Evolutionary conservation across 768 basidiomycete species (phyloP), one percentile per base, ranked within the genome.

Genomic region (Kwoniella dejecticola): DNA sequence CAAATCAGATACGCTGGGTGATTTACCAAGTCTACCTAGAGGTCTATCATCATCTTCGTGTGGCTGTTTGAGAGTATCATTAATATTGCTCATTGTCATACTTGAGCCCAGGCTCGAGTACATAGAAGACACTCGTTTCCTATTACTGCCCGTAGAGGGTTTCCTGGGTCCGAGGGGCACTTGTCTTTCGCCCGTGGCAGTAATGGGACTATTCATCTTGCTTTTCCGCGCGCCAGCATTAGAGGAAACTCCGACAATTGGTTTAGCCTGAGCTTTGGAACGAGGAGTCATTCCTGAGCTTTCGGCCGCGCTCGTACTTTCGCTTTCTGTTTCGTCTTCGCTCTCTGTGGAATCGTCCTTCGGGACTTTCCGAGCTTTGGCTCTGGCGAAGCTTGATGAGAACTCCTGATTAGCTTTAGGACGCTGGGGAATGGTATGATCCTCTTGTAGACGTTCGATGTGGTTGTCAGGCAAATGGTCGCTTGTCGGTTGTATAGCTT

Each of bases 21-120:
- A 56, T 56, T 56, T 56, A 23, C 54, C 54, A 17, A 42, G 15
- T 26, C 8, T 40, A 3, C 66, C 63, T 5, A 70, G 47, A 12
- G 59, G 58, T 48, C 62, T 57, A 17, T 66, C 66, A 12, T 60
- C 46, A n/a, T 52, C 49, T 4, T 59, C n/a, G n/a, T n/a, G n/a
- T n/a, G n/a, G n/a, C n/a, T n/a, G 40, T 12, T 42, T 33, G 12
- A 36, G 48, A 17, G 23, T 50, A 10, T 30, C 48, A 29, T 33
- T 7, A 42, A 13, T 42, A n/a, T 36, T 42, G 41, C 19, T 31
- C 19, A 21, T 29, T 40, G 31, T 23, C 33, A 3, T 10, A 38
- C n/a, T 36, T 36, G 33, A 36, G 7, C 33, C 33, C 15, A 15
- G 33, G 15, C 7, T 7, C 7, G 33, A 7, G 19, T 19, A 27